Base-by-base conservation (phyloP, 176 grass and related monocot species). In the bread wheat (Triticum aestivum) region DNA sequence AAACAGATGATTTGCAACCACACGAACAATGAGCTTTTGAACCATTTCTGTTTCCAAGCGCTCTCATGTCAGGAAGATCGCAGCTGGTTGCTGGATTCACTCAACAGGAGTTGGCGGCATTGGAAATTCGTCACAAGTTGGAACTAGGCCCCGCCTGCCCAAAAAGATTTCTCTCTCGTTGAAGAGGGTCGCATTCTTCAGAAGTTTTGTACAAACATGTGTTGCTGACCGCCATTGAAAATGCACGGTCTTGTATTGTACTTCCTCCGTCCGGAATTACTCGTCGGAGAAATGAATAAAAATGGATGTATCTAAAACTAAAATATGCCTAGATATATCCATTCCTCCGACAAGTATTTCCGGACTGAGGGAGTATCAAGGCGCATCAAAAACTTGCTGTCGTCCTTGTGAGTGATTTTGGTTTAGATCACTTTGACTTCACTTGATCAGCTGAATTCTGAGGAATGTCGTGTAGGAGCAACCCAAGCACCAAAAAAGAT, bases 401-500 rank as follows among this genome's bases (percentile, higher is more conserved):
- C 61, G 12, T 42, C 75, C 69, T 63, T 71, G 8, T 87, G 66
- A 74, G 26, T 15, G 37, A 65, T 8, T 12, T n/a, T 3, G 32
- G 32, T 69, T 80, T 59, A 70, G 8, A 73, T 87, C 87, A 93
- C 69, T 88, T 78, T 11, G 65, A 79, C 69, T 93, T 90, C 12
- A 29, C 51, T 65, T 85, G 79, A 67, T 73, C 68, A 68, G 86
- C 65, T 64, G 83, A 65, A 70, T 84, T 84, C 79, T 85, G 63
- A 85, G 95, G 93, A 82, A 97, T 64, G 69, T 98, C 93, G 87
- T 98, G 93, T 11, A 93, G 59, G 61, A 91, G 75, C 83, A 98
- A 84, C 77, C 93, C 95, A 15, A 95, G 58, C 37, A 92, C 91
- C 51, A 91, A 34, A 34, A 80, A 98, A 94, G 17, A 87, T 62